Conservation (phyloP, 2,329 filamentous ascomycete species). For the Davidsoniella eucalypti region DNA sequence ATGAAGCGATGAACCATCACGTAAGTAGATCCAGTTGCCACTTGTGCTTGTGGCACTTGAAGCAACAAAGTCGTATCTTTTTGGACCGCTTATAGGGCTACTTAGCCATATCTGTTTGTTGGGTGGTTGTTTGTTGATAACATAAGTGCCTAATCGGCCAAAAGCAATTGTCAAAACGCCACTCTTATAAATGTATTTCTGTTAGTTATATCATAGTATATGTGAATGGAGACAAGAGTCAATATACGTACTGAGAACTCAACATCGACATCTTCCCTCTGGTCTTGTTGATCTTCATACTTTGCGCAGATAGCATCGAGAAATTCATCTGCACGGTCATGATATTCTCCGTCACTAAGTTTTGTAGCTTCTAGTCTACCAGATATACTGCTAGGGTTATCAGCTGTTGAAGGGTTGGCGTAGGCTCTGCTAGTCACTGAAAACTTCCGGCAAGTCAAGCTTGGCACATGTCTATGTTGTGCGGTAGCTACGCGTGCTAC, state of each 20-base stretch:
- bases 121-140: conserved; percentile 95
- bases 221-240: neutral
- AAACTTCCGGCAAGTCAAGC: no score
- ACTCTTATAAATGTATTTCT: conserved; percentile 34
- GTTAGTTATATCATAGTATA: conserved; percentile 7
- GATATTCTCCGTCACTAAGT: conserved; percentile 46
- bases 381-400: conserved; percentile 3
- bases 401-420: neutral
- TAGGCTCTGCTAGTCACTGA: neutral
- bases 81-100: conserved; percentile 78
- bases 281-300: conserved; percentile 62
- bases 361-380: neutral
- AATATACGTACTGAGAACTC: conserved; percentile 60
- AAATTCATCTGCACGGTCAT: conserved; percentile 60
- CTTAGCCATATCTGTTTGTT: conserved; percentile 98
- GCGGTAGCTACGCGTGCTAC: neutral
- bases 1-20: conserved; percentile 63
- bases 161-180: conserved; percentile 69
- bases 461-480: no score
- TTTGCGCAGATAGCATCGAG: conserved; percentile 39
- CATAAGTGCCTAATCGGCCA: conserved; percentile 59
- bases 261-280: conserved; percentile 60
- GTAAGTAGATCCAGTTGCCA: conserved; percentile 75
- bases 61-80: conserved; percentile 76
- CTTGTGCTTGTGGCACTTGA: conserved; percentile 53